Evolutionary conservation across 176 grass and related monocot species (phyloP), one percentile per base, ranked within the genome.

Genomic region (Coix lacrymajobi): DNA sequence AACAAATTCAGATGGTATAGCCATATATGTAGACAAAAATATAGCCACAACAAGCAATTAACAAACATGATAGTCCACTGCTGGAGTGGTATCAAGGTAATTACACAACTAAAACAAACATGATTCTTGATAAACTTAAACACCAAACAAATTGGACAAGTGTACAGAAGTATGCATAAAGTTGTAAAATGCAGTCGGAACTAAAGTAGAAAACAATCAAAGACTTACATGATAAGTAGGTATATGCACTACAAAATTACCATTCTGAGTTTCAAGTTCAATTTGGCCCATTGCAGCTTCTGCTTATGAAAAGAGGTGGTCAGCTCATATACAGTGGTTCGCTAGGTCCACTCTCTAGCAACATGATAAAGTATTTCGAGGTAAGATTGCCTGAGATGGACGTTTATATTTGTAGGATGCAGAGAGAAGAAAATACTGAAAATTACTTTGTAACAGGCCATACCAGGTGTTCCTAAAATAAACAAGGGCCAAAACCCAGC

Each of bases 271-370:
- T 87, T 37, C 24, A 60, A 33, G 11, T 73, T 85, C 26, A 72
- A 57, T 77, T 72, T 88, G 32, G 83, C 8, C 44, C 28, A 62
- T 72, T 69, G 77, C 77, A 98, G 95, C 90, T 98, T 77, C 63
- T 98, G 61, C 84, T 98, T 80, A 98, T 98, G 95, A 98, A 98
- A 91, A 93, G 85, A 89, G 90, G 95, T 45, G 95, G 92, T 40
- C 84, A 91, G 76, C 74, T 98, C 24, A 93, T 98, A 30, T 98
- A 98, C 79, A 91, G 44, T 77, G 95, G 92, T 71, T 84, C 88
- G 41, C 58, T 98, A 80, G 95, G 95, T 49, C 65, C 88, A 37
- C 77, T 98, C 58, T 98, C 92, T 51, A 79, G 65, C 11, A 91
- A 91, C 68, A 95, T 98, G 90, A 91, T 91, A 84, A 86, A 91